A percentile compares a stretch with the other conserved stretches of the same genome.
These are phyloP conservation scores for Lentinula raphanica DNA, from an alignment of 768 basidiomycete genomes.

Conservation along the genomic window DNA sequence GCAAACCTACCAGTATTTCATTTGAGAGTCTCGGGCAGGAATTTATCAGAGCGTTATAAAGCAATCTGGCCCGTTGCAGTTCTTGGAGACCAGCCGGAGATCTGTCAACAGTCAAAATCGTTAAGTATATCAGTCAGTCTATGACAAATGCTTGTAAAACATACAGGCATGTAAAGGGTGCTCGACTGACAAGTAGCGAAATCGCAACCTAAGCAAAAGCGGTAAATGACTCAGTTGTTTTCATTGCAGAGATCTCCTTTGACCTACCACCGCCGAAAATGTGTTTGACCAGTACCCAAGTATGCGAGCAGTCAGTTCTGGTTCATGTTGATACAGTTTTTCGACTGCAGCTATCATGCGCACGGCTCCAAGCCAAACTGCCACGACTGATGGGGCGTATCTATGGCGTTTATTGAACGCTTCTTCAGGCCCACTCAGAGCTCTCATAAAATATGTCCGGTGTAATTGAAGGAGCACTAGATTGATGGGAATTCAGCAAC, in stretches of 20 bases:
- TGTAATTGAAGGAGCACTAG: constrained; percentile 64
- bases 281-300: constrained; percentile 51
- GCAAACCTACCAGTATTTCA: constrained; percentile 38
- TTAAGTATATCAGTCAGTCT: neutral
- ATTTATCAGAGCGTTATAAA: constrained; percentile 42
- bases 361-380: constrained; percentile 59
- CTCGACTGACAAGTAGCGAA: constrained; percentile 53
- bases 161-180: constrained; percentile 56
- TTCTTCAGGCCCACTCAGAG: constrained; percentile 51
- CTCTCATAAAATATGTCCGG: constrained; percentile 61
- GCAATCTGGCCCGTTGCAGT: constrained; percentile 41
- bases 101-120: constrained; percentile 1
- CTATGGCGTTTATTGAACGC: constrained; percentile 57
- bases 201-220: constrained; percentile 36
- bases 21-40: constrained; percentile 40
- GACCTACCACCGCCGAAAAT: constrained; percentile 46
- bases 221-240: neutral
- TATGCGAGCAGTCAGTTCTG: constrained; percentile 51
- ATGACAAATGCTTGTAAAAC: neutral
- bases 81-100: constrained; percentile 61
- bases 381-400: constrained; percentile 67
- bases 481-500: neutral
- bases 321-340: constrained; percentile 52
- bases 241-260: neutral
- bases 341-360: constrained; percentile 59